Evolutionary conservation across 306 rosid species (phyloP).

Genomic region (Argentina anserina): DNA sequence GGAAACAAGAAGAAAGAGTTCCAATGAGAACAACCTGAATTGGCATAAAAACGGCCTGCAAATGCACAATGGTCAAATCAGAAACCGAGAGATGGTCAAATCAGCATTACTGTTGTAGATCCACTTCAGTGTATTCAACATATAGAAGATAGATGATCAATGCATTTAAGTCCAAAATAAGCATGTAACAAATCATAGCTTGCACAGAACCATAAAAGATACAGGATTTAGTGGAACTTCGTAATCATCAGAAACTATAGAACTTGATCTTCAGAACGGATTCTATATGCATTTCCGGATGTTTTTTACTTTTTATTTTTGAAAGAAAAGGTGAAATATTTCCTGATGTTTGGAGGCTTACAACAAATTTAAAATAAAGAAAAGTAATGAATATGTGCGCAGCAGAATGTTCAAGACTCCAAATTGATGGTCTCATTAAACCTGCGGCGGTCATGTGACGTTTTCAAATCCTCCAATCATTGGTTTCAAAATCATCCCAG

Average conservation of each 20-base stretch:
- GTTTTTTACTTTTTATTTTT: no score
- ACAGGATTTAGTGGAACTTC: neutral
- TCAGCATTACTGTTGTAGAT: no score
- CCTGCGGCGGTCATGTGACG: neutral
- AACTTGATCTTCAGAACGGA: neutral
- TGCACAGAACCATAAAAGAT: neutral
- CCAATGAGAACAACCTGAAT: neutral
- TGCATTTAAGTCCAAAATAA: neutral
- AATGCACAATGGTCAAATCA: neutral
- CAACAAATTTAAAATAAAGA: neutral
- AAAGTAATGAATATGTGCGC: neutral
- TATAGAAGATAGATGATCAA: neutral
- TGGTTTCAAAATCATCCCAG: neutral
- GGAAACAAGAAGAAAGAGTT: neutral
- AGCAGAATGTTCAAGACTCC: neutral
- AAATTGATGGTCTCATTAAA: neutral
- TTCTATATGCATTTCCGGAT: neutral
- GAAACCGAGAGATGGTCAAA: neutral
- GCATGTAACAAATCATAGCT: neutral
- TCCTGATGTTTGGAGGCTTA: neutral
- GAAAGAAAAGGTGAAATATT: no score
- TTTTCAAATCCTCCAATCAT: neutral
- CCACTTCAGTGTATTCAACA: neutral
- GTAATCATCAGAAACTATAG: neutral
- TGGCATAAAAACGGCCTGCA: neutral